Base-by-base conservation (phyloP, 208 protist species). In the Wallacemonas sp. region DNA sequence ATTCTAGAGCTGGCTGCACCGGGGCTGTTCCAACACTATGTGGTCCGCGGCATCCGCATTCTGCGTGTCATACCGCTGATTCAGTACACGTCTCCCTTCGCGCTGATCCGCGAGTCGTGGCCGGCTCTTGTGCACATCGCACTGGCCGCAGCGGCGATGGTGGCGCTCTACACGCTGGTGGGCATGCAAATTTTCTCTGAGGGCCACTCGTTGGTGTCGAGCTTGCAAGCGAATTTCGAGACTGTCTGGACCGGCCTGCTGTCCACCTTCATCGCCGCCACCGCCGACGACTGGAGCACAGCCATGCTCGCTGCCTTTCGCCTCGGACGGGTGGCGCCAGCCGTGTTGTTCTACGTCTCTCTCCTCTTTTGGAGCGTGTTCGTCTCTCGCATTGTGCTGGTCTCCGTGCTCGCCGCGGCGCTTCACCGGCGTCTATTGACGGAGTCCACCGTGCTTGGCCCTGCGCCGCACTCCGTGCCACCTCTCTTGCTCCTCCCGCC, bases 131-230 rank as follows among this genome's bases (percentile, higher is more conserved):
- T 67, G 18, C 61, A 69, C 33, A 14, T 72, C n/a, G 57, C 64
- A 16, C 25, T 81, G 28, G 61, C 89, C 22, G 42, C 67, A 29
- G 33, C 32, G 0, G 39, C 67, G 1, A 48, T 72, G 1, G 26
- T 86, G 14, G 39, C 80, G 20, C 63, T 89, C 23, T 93, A 86
- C 68, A 71, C 82, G 0, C 25, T 86, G 28, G 8, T 89, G 2
- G 82, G 84, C 32, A 80, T 88, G 79, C 76, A 91, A 46, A 55
- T 89, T 0, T 91, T 91, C 65, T 54, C 65, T 36, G 52, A 32
- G 18, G 16, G 12, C 20, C 65, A n/a, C 16, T 54, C 38, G 18
- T 28, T 16, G 32, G 42, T 36, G n/a, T 38, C 64, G 14, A 52
- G 62, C 14, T 2, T 41, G 26, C 74, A 74, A 45, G 79, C 69